These are phyloP conservation scores for Chytridiales sp. DNA, from an alignment of 371 early-diverging fungal species.

Conservation along the genomic window DNA sequence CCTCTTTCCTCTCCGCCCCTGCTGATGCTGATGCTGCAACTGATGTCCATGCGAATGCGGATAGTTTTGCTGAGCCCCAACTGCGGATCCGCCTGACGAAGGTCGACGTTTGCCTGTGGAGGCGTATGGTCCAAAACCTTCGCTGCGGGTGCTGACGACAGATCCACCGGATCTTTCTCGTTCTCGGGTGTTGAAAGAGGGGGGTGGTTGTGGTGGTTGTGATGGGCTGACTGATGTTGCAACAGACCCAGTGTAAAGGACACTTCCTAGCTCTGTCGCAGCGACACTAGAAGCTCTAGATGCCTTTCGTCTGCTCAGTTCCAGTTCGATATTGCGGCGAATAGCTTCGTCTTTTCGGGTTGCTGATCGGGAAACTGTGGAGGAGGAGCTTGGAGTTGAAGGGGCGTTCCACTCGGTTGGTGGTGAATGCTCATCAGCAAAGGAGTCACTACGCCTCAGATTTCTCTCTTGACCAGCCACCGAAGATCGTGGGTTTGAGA, in stretches of 20 bases:
- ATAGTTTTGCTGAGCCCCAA: too few species aligned
- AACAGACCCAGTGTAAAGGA: neutral
- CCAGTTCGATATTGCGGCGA: slow-evolving; percentile 8
- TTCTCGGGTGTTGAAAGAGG: neutral
- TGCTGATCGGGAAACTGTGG: too few species aligned
- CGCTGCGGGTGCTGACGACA: neutral
- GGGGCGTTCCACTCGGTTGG: too few species aligned
- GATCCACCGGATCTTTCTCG: neutral
- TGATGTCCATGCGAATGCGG: too few species aligned
- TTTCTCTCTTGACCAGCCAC: too few species aligned
- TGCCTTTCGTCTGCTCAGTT: neutral
- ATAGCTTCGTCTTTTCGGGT: neutral
- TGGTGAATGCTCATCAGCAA: too few species aligned
- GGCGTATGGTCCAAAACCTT: neutral
- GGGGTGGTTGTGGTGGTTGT: neutral
- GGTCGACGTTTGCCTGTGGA: neutral
- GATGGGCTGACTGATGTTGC: neutral
- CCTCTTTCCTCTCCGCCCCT: neutral
- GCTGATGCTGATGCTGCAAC: too few species aligned
- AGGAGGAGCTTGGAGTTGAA: too few species aligned
- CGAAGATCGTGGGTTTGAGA: too few species aligned
- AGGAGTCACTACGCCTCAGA: too few species aligned
- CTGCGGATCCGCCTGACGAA: neutral
- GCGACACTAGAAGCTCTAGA: neutral
- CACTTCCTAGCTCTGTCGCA: neutral